Percentiles rank a stretch among this genome's conserved stretches.
phyloP scores from a whole-genome alignment of 108 stramenopile species.

The Cyclotella sp. region DNA sequence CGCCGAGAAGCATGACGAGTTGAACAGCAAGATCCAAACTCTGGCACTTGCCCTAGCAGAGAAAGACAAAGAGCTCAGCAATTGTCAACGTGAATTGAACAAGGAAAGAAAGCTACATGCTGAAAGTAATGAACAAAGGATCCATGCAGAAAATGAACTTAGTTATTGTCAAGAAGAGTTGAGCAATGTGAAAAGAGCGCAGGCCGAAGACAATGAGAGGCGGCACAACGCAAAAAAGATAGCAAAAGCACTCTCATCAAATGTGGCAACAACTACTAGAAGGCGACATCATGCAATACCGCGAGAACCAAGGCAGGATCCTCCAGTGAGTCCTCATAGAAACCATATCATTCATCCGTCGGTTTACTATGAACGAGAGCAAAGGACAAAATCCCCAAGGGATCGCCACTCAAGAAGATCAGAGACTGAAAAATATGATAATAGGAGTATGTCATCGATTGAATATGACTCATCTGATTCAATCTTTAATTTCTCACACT shows the following conservation, averaged over 20 bases:
- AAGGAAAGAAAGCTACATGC: slow-evolving; percentile 12
- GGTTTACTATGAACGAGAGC: background rate
- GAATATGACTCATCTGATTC: slow-evolving; percentile 13
- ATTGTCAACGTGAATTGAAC: slow-evolving; percentile 16
- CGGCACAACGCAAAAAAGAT: background rate
- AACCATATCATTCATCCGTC: background rate
- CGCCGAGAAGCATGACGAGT: background rate
- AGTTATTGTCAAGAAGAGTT: background rate
- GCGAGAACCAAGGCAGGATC: background rate
- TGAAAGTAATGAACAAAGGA: slow-evolving; percentile 5
- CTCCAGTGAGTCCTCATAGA: background rate
- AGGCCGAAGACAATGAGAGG: background rate
- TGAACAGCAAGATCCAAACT: slow-evolving; percentile 36
- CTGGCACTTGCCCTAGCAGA: slow-evolving; percentile 31
- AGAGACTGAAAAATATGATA: background rate
- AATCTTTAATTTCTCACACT: slow-evolving; percentile 2
- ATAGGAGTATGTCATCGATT: background rate
- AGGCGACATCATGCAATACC: background rate
- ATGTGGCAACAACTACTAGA: background rate
- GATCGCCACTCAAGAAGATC: background rate
- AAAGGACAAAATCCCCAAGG: background rate
- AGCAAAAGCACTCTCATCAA: background rate
- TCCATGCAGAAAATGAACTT: background rate
- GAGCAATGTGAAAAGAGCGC: background rate
- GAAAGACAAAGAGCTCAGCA: slow-evolving; percentile 31